Conservation (phyloP, 2,329 filamentous ascomycete genomes). For the Alternaria hordeiaustralica region DNA sequence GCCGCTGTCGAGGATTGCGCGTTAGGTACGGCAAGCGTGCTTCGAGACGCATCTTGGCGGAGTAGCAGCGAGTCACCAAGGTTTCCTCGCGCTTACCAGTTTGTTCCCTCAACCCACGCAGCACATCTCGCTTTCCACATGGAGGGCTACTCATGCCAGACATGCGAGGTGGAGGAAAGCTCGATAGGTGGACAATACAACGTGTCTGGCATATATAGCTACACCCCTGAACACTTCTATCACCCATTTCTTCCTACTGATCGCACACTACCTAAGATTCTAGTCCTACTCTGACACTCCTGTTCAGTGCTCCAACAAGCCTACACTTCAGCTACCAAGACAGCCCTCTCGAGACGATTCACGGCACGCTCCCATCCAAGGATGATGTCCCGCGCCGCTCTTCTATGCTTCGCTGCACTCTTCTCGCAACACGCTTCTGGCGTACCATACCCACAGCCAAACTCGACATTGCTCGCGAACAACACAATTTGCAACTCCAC, state of each 20-base stretch:
- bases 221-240: not conserved
- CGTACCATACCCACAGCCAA: conserved; percentile 19
- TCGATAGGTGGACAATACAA: not conserved
- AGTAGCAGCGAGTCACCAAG: not conserved
- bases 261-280: not conserved
- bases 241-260: not conserved
- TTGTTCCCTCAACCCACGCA: not conserved
- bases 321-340: not conserved
- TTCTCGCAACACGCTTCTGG: conserved; percentile 9
- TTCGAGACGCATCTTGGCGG: not conserved
- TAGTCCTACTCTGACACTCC: not conserved
- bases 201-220: not conserved
- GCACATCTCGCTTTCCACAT: not conserved
- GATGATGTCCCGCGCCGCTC: not conserved
- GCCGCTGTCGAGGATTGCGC: too few species aligned
- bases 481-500: conserved; percentile 10
- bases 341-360: not conserved
- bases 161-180: not conserved
- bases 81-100: not conserved
- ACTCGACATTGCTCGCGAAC: conserved; percentile 11
- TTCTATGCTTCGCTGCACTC: conserved; percentile 6
- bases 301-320: not conserved
- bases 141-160: not conserved
- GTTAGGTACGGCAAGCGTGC: not conserved
- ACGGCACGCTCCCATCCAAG: not conserved